Conservation (phyloP, 73 alveolate species). For the Tetrahymena borealis region DNA sequence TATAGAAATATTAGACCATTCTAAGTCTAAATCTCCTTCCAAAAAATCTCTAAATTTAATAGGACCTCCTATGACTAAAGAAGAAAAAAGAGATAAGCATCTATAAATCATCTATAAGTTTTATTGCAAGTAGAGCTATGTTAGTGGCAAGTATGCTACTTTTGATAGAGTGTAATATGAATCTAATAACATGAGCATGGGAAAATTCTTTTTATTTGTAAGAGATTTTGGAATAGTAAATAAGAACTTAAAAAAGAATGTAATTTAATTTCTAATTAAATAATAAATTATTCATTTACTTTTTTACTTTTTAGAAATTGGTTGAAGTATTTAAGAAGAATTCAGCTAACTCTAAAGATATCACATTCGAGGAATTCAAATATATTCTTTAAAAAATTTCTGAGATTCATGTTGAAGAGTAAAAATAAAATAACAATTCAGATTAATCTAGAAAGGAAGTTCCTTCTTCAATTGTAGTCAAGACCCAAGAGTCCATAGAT, state of each 20-base stretch:
- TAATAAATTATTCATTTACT: too few relatives aligned
- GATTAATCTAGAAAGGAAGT: neutral
- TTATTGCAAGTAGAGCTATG: neutral
- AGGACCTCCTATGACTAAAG: neutral
- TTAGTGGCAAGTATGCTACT: neutral
- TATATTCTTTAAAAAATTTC: neutral
- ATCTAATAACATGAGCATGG: neutral
- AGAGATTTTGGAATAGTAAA: neutral
- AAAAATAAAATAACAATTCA: neutral
- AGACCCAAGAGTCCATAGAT: neutral
- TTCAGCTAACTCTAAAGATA: neutral
- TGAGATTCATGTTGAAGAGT: neutral
- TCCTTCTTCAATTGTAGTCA: neutral
- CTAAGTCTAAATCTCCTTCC: neutral
- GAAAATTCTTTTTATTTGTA: neutral
- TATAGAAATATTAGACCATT: neutral
- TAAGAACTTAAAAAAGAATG: neutral
- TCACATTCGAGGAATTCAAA: neutral
- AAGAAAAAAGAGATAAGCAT: neutral
- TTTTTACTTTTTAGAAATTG: neutral
- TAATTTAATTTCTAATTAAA: too few relatives aligned
- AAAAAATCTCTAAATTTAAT: neutral
- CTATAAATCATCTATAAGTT: neutral
- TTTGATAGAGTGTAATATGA: neutral
- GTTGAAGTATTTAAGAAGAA: neutral